These are phyloP conservation scores for Cordyceps cateniannulata DNA, from an alignment of 2,329 filamentous ascomycete species.

Conservation along the genomic window DNA sequence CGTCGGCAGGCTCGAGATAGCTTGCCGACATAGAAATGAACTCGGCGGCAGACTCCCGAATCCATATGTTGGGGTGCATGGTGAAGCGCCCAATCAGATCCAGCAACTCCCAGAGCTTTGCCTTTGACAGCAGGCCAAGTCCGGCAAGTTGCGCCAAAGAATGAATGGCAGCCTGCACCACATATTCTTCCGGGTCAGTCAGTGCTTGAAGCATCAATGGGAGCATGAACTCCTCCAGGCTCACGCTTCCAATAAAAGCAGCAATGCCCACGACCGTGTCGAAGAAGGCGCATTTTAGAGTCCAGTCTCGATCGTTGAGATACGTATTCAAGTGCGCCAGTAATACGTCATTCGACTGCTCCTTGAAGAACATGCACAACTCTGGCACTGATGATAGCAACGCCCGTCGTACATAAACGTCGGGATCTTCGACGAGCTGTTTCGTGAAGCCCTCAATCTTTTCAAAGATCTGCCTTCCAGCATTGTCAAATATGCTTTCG, in stretches of 20 bases:
- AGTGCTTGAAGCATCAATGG: slow-evolving; percentile 94
- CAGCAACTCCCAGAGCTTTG: slow-evolving; percentile 81
- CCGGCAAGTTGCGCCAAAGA: slow-evolving; percentile 84
- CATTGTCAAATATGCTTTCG: slow-evolving; percentile 79
- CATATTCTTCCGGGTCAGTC: slow-evolving; percentile 87
- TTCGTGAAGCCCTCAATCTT: slow-evolving; percentile 87
- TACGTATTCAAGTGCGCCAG: slow-evolving; percentile 96
- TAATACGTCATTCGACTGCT: slow-evolving; percentile 92
- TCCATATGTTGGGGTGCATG: slow-evolving; percentile 93
- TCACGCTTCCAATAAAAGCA: slow-evolving; percentile 80
- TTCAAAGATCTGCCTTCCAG: slow-evolving; percentile 74
- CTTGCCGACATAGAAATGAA: slow-evolving; percentile 73
- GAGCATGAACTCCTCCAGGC: slow-evolving; percentile 88
- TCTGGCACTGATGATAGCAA: slow-evolving; percentile 89
- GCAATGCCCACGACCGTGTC: slow-evolving; percentile 91
- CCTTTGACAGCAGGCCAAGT: slow-evolving; percentile 77
- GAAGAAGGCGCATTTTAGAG: slow-evolving; percentile 93
- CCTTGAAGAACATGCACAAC: slow-evolving; percentile 89
- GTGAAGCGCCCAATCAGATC: slow-evolving; percentile 79
- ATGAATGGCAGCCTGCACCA: slow-evolving; percentile 83
- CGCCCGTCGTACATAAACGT: slow-evolving; percentile 79
- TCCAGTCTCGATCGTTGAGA: slow-evolving; percentile 93
- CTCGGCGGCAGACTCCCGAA: slow-evolving; percentile 79
- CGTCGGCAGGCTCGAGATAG: slow-evolving; percentile 72
- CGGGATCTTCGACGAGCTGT: slow-evolving; percentile 76